Evolutionary conservation across 2,329 filamentous ascomycete genomes (phyloP).

Genomic region (Ambrosiella cleistominuta): DNA sequence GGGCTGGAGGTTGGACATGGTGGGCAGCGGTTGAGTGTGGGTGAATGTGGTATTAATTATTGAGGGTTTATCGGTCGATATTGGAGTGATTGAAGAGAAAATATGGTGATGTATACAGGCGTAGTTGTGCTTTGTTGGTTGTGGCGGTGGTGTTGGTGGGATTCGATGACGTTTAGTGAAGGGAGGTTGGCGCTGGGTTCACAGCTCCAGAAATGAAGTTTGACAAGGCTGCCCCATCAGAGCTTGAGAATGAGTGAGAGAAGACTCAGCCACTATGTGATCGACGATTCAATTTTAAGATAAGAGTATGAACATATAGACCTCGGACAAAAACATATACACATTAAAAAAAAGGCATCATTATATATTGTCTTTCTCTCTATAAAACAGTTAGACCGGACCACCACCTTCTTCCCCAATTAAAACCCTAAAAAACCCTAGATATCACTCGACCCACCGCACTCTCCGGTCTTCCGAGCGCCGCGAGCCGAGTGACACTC

Average conservation of each 20-base stretch:
- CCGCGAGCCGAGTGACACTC: constrained; percentile 3
- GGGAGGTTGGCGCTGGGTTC: not conserved
- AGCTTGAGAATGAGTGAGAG: not conserved
- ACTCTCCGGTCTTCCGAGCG: constrained; percentile 6
- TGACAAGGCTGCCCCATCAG: constrained; percentile 12
- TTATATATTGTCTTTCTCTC: not conserved
- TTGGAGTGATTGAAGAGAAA: not conserved
- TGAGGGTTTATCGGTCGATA: not conserved
- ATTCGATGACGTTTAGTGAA: not conserved
- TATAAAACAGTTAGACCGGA: too few relatives aligned
- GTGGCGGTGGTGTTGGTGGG: not conserved
- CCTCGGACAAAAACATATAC: not conserved
- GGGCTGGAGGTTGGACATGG: constrained; percentile 35
- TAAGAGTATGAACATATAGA: not conserved
- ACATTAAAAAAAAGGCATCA: not conserved
- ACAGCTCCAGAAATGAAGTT: not conserved
- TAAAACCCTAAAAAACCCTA: constrained; percentile 2
- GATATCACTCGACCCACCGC: constrained; percentile 6
- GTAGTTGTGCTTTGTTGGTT: not conserved
- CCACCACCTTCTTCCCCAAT: not conserved
- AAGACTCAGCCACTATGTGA: too few relatives aligned
- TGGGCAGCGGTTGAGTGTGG: not conserved
- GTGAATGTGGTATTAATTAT: not conserved
- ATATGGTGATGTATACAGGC: not conserved
- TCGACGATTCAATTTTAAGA: not conserved